A percentile compares a stretch with the other conserved stretches of the same genome.
These are phyloP conservation scores for Helicocarpus griseus DNA, from an alignment of 2,329 filamentous ascomycete genomes.

Conservation along the genomic window DNA sequence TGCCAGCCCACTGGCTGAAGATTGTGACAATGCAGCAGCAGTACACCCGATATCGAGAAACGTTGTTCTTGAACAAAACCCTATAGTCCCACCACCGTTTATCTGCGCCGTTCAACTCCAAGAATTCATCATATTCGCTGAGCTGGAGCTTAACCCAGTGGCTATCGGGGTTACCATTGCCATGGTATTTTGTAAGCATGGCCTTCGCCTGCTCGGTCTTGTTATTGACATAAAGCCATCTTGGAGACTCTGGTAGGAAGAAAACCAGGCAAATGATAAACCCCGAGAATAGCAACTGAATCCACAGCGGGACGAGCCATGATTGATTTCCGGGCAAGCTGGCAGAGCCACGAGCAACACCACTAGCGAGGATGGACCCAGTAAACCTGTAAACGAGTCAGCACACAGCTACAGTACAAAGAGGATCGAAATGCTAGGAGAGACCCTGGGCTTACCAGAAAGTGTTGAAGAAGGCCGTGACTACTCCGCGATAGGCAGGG, in stretches of 20 bases:
- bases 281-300: constrained; percentile 39
- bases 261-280: constrained; percentile 42
- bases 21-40: constrained; percentile 42
- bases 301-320: constrained; percentile 51
- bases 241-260: constrained; percentile 52
- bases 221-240: constrained; percentile 52
- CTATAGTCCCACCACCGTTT: constrained; percentile 54
- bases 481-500: constrained; percentile 51
- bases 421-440: not conserved
- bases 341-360: constrained; percentile 42
- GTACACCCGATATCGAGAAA: constrained; percentile 41
- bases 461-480: constrained; percentile 50
- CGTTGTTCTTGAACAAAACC: constrained; percentile 41
- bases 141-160: constrained; percentile 23
- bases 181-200: constrained; percentile 51
- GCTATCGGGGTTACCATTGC: constrained; percentile 34
- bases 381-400: constrained; percentile 14
- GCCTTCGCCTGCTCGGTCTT: constrained; percentile 49
- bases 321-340: constrained; percentile 32
- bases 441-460: constrained; percentile 36
- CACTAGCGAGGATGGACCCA: constrained; percentile 46
- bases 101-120: constrained; percentile 30
- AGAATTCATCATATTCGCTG: constrained; percentile 23
- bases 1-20: constrained; percentile 39
- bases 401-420: not conserved